Percentiles rank a stretch among this genome's conserved stretches.
These are phyloP conservation scores for Phaeolepiota aurea DNA, from an alignment of 768 basidiomycete species.

Conservation along the genomic window DNA sequence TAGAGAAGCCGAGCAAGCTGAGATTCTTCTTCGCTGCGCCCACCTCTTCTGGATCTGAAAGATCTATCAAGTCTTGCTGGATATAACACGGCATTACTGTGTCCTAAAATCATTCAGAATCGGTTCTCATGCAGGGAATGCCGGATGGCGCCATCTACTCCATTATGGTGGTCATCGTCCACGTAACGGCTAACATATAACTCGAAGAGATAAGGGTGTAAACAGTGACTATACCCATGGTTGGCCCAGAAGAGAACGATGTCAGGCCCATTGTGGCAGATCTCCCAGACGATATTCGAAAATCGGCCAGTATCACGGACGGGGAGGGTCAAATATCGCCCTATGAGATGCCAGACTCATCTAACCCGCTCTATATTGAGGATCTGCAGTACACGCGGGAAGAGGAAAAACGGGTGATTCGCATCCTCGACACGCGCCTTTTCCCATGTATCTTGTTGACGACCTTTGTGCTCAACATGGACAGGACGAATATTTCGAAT, in stretches of 20 bases:
- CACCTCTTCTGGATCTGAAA: too few species aligned
- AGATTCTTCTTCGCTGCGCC: too few species aligned
- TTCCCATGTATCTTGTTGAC: conserved; percentile 25
- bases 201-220: not conserved
- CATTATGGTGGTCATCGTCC: not conserved
- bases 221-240: not conserved
- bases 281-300: not conserved
- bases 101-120: too few species aligned
- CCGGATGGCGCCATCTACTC: not conserved
- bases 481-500: conserved; percentile 28
- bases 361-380: conserved; percentile 15
- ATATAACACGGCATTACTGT: too few species aligned
- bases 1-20: too few species aligned
- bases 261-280: not conserved
- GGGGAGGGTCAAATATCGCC: not conserved
- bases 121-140: not conserved
- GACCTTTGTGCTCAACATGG: conserved; percentile 16
- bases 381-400: conserved; percentile 19
- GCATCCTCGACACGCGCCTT: conserved; percentile 13
- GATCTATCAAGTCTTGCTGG: too few species aligned
- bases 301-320: not conserved
- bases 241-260: not conserved
- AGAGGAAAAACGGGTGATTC: conserved; percentile 22
- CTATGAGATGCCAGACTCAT: not conserved
- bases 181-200: not conserved